A percentile compares a stretch with the other conserved stretches of the same genome.
These are phyloP conservation scores for Arthrobotrys sinensis DNA, from an alignment of 2,329 filamentous ascomycete species.

Conservation along the genomic window DNA sequence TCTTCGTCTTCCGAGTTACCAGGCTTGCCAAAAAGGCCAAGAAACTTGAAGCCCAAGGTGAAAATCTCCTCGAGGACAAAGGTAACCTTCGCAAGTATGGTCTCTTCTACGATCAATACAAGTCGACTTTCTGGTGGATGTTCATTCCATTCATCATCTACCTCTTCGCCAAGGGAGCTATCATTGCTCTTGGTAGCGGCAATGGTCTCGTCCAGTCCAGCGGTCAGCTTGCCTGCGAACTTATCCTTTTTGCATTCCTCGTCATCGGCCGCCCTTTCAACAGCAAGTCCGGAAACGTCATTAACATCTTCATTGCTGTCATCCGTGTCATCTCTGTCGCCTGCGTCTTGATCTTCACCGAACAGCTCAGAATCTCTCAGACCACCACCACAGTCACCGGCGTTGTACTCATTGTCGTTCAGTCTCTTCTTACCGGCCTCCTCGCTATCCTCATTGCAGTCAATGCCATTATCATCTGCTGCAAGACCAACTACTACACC, in stretches of 20 bases:
- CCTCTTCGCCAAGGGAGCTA: conserved; percentile 88
- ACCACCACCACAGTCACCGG: conserved; percentile 90
- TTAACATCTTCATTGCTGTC: conserved; percentile 92
- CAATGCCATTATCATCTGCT: conserved; percentile 87
- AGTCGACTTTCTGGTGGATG: conserved; percentile 95
- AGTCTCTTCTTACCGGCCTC: conserved; percentile 84
- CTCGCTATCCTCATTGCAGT: conserved; percentile 89
- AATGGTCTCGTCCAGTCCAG: conserved; percentile 86
- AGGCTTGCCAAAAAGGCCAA: conserved; percentile 81
- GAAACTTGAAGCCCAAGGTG: conserved; percentile 77
- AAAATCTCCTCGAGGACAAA: conserved; percentile 88
- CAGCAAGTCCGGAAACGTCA: conserved; percentile 87
- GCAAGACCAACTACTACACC: conserved; percentile 90
- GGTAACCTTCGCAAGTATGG: conserved; percentile 95
- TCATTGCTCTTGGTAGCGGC: conserved; percentile 87
- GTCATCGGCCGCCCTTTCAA: conserved; percentile 90
- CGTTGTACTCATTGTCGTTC: conserved; percentile 83
- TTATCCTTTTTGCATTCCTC: conserved; percentile 82
- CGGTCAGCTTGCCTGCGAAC: conserved; percentile 85
- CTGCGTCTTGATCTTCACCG: conserved; percentile 93
- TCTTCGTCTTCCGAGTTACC: conserved; percentile 89
- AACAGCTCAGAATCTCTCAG: conserved; percentile 89
- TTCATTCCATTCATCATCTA: conserved; percentile 92
- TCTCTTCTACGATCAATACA: conserved; percentile 96
- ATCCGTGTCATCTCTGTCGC: conserved; percentile 89